Conservation (phyloP, 2,329 filamentous ascomycete species). For the Colletotrichum sp. region DNA sequence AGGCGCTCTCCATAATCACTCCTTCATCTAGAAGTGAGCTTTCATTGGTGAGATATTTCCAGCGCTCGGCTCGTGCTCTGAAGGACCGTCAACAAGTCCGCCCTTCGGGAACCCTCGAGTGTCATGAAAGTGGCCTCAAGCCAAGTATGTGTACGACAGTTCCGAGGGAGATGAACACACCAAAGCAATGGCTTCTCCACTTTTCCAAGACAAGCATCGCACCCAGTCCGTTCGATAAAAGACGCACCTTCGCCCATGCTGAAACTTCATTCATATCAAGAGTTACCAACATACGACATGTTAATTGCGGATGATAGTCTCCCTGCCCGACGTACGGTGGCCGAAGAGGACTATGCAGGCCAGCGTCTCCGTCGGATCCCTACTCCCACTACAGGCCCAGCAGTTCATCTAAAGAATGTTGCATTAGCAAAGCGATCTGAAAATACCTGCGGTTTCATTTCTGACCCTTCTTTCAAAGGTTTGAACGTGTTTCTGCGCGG, state of each 20-base stretch:
- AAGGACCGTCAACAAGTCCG: too few relatives aligned
- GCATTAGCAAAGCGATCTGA: fast-evolving
- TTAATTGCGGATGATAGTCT: fast-evolving
- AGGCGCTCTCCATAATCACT: too few relatives aligned
- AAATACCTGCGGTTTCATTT: neutral
- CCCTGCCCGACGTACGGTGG: neutral
- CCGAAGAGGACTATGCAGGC: neutral
- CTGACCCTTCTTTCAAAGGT: neutral
- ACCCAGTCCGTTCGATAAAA: neutral
- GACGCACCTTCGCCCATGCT: too few relatives aligned
- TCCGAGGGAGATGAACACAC: neutral
- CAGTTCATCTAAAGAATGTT: fast-evolving
- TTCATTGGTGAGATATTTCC: too few relatives aligned
- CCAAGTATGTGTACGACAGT: neutral
- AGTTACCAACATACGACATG: too few relatives aligned
- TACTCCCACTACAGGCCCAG: neutral
- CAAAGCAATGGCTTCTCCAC: neutral
- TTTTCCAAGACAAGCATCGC: neutral
- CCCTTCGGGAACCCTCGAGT: neutral
- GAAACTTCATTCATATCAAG: too few relatives aligned
- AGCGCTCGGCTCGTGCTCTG: too few relatives aligned
- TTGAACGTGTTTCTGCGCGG: fast-evolving
- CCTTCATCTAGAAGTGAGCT: too few relatives aligned
- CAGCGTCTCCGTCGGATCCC: neutral
- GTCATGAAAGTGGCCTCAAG: neutral